Evolutionary conservation across 176 grass and related monocot genomes (phyloP), one percentile per base, ranked within the genome.

Genomic region (Tillandsia leiboldiana): DNA sequence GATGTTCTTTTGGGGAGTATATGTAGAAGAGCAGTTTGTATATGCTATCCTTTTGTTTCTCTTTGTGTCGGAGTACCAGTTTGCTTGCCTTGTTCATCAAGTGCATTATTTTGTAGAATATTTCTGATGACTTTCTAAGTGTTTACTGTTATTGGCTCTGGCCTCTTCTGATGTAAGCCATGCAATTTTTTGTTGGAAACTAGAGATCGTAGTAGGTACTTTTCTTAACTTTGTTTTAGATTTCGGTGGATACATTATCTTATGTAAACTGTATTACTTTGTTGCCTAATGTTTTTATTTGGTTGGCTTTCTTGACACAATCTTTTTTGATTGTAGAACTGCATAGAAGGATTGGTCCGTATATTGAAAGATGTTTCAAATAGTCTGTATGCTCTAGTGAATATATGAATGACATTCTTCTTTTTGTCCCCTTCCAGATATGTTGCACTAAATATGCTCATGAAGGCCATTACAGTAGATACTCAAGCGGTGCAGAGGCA

Each of bases 401-500:
- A 79, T 77, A 78, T 77, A 92, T 99, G 70, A 99, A 99, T 83
- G 95, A 99, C 77, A 94, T 99, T 80, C 95, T 99, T 49, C 53
- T 71, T 66, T 47, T 49, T 49, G 11, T 26, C 12, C 73, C 33
- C 33, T 42, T 69, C 74, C 80, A 99, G 95, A 90, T 99, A 99
- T 76, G 95, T 99, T 84, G 95, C 95, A 26, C 70, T 99, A 49
- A 94, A 94, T 75, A 94, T 99, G 85, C 90, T 99, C 65, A 86
- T 82, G 84, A 99, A 92, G 83, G 95, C 87, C 53, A 88, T 94
- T 72, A 66, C 80, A 12, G 82, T 99, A 66, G 95, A 99, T 71
- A 78, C 82, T 57, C 90, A 94, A 88, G 87, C 95, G 23, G 95
- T 99, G 68, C 90, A 99, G 80, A 99, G 95, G 81, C 95, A 99